Percentiles rank a stretch among this genome's conserved stretches.
phyloP scores from a whole-genome alignment of 2,329 filamentous ascomycete genomes.

The Paraphaeosphaeria minitans region DNA sequence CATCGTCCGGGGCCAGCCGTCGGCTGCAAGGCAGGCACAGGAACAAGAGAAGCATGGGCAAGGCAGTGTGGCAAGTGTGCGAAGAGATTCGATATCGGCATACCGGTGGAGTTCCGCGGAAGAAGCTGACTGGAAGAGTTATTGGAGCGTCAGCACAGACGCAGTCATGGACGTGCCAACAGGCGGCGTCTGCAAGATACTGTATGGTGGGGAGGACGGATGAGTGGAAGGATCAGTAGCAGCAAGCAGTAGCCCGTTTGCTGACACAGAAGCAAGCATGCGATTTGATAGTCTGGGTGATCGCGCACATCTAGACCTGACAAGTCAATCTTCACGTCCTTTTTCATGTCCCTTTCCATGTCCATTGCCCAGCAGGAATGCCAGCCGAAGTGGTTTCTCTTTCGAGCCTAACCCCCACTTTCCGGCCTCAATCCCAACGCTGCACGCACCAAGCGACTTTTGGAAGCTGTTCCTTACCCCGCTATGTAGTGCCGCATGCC shows the following conservation, averaged over 20 bases:
- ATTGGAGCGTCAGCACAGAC: constrained; percentile 94
- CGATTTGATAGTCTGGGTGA: background rate
- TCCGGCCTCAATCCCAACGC: constrained; percentile 25
- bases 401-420: constrained; percentile 28
- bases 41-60: constrained; percentile 48
- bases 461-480: constrained; percentile 17
- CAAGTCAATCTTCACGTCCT: background rate
- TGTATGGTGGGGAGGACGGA: constrained; percentile 69
- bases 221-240: background rate
- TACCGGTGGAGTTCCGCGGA: constrained; percentile 47
- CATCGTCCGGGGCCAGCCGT: constrained; percentile 47
- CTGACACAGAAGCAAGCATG: background rate
- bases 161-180: constrained; percentile 97
- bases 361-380: background rate
- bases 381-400: constrained; percentile 6
- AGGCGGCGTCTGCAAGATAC: constrained; percentile 89
- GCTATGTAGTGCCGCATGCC: constrained; percentile 1
- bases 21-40: constrained; percentile 21
- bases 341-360: too few relatives aligned
- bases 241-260: background rate
- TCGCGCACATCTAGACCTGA: background rate
- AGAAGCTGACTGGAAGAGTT: constrained; percentile 72
- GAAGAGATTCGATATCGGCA: constrained; percentile 35
- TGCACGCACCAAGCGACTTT: constrained; percentile 23
- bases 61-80: constrained; percentile 47